Conservation (phyloP, 352 stramenopile species). For the Pythium grandisporangium region DNA sequence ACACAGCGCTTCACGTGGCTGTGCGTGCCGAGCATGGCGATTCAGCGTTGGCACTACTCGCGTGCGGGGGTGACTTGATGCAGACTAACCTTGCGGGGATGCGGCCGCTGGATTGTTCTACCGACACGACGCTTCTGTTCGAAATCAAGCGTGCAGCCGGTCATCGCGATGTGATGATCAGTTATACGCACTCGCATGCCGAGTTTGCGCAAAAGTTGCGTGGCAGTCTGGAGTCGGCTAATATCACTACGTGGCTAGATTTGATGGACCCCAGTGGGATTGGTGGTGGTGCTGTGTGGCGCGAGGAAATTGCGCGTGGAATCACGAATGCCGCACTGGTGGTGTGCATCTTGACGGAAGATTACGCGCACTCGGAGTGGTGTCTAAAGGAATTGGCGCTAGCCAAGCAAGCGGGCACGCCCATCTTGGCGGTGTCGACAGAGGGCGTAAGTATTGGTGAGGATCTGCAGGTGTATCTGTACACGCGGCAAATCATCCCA, state of each 20-base stretch:
- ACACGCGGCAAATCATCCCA: conserved; percentile 72
- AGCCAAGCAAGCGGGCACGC: conserved; percentile 72
- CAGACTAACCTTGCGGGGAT: conserved; percentile 60
- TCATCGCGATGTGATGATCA: conserved; percentile 81
- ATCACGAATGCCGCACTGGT: conserved; percentile 73
- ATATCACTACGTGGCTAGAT: conserved; percentile 82
- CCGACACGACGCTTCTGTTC: conserved; percentile 66
- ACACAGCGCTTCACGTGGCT: conserved; percentile 71
- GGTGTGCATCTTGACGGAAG: conserved; percentile 68
- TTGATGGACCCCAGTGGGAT: conserved; percentile 83
- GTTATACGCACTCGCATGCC: conserved; percentile 77
- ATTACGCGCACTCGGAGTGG: conserved; percentile 75
- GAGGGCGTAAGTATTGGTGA: conserved; percentile 59
- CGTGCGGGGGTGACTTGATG: conserved; percentile 63
- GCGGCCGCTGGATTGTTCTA: conserved; percentile 69
- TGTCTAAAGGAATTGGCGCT: conserved; percentile 78
- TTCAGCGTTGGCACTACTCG: conserved; percentile 58
- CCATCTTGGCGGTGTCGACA: conserved; percentile 64
- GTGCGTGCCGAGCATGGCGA: conserved; percentile 54
- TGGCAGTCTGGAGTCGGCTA: conserved; percentile 51
- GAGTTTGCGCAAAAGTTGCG: conserved; percentile 79
- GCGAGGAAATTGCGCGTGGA: conserved; percentile 69
- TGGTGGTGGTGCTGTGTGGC: conserved; percentile 69
- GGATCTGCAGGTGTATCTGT: conserved; percentile 77
- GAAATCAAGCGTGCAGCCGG: conserved; percentile 75